Evolutionary conservation across 345 rosid genomes (phyloP).

Genomic region (Bruguiera gymnorhiza): DNA sequence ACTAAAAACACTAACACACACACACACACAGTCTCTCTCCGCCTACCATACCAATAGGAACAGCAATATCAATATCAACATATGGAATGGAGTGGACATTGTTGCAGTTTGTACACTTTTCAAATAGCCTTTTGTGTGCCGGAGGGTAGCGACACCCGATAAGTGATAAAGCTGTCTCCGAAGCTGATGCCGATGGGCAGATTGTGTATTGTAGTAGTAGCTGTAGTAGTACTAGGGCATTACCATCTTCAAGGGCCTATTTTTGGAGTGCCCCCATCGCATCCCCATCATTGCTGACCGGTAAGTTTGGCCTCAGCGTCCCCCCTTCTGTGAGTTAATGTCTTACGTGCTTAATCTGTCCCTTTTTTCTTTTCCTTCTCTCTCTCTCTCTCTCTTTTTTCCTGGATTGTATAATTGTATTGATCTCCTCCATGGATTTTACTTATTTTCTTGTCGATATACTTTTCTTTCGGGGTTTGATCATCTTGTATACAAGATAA

Average conservation of each 20-base stretch:
- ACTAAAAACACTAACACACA: too few species aligned
- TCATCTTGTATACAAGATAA: not conserved
- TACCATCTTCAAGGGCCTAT: constrained; percentile 26
- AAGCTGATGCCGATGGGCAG: not conserved
- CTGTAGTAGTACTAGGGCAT: constrained; percentile 33
- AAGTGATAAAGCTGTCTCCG: not conserved
- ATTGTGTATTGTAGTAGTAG: constrained; percentile 1
- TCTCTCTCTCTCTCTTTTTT: not conserved
- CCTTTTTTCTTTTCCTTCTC: not conserved
- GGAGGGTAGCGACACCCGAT: not conserved
- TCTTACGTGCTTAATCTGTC: constrained; percentile 1
- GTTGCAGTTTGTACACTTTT: too few species aligned
- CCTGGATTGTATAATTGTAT: not conserved
- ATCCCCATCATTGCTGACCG: constrained; percentile 39
- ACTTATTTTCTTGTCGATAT: not conserved
- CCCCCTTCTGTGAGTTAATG: not conserved
- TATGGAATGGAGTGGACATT: too few species aligned
- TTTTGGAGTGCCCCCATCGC: constrained; percentile 31
- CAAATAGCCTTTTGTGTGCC: not conserved
- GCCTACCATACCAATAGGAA: too few species aligned
- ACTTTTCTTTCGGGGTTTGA: constrained; percentile 12
- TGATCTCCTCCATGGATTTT: not conserved
- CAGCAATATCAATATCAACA: too few species aligned
- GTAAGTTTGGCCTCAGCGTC: constrained; percentile 29
- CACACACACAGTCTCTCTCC: too few species aligned